Base-by-base conservation (phyloP, 2,329 filamentous ascomycete species). In the Epichloe aotearoae region DNA sequence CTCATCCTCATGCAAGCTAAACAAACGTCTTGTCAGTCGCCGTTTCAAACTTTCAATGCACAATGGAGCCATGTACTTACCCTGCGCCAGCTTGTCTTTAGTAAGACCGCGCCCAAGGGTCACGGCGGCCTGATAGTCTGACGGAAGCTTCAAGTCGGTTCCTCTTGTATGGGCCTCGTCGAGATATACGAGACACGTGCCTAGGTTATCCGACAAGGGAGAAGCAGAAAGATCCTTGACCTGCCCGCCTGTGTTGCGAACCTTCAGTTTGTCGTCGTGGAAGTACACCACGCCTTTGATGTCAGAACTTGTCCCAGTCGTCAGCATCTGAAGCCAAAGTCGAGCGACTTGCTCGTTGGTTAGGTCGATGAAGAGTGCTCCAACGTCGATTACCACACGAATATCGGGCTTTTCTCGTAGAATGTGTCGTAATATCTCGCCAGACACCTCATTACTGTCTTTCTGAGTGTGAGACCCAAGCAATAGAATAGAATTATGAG, bases 91-190 rank as follows among this genome's bases (percentile, higher is more conserved):
- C 23, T 74, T 67, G 53, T 89, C 85, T 56, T 88, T 89, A 0
- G 79, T 83, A 1, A 87, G 57, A 5, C 69, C 67, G 0, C 79
- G 70, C 0, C 84, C 83, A 0, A 90, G 62, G 0, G 83, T 88
- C 0, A 88, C 78, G 0, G 79, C 80, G 0, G 83, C 86, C 1
- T 77, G 67, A 55, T 80, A 82, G 7, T 73, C 2, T 0, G 50
- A 42, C 0, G 82, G 84, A 1, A 87, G 62, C 20, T 73, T 74
- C 2, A 88, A 58, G 54, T 89, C 84, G 0, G 75, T 86, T 0
- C 85, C 84, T 50, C 84, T 64, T 0, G 83, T 85, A 53, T 88
- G 84, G 0, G 76, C 74, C 52, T 89, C 79, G 50, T 88, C 84
- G 0, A 90, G 66, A 52, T 80, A 88, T 0, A 88, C 70, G 0